Evolutionary conservation across 1,284 basidiomycete species (phyloP).

Genomic region (Trichosporon sp.): DNA sequence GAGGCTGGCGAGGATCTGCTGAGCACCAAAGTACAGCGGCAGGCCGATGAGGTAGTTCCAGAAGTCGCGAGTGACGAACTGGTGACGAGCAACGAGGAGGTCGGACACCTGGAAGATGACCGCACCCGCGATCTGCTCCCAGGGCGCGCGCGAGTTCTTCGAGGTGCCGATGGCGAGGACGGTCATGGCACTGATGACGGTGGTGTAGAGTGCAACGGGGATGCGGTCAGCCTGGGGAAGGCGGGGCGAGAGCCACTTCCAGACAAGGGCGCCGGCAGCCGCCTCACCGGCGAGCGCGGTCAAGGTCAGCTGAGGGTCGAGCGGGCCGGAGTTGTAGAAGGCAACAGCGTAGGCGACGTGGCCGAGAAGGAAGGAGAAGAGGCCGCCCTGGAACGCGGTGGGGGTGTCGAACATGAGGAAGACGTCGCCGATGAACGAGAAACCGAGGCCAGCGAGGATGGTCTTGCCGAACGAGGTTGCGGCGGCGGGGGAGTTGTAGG

Average conservation of each 20-base stretch:
- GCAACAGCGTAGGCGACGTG: constrained; percentile 17
- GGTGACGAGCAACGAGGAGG: constrained; percentile 18
- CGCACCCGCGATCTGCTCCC: constrained; percentile 17
- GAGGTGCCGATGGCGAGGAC: constrained; percentile 11
- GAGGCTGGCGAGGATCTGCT: constrained; percentile 17
- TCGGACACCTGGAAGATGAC: constrained; percentile 18
- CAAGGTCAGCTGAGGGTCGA: neutral
- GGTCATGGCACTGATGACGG: constrained; percentile 13
- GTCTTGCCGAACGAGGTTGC: neutral
- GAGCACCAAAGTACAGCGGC: constrained; percentile 17
- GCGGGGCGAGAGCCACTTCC: constrained; percentile 16
- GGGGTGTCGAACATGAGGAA: constrained; percentile 12
- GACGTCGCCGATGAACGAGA: constrained; percentile 17
- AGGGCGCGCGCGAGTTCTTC: neutral
- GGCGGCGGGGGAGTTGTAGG: neutral
- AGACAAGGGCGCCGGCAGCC: neutral
- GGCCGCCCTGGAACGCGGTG: constrained; percentile 14
- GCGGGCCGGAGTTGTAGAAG: constrained; percentile 8
- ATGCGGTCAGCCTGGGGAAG: constrained; percentile 10
- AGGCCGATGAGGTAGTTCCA: constrained; percentile 14
- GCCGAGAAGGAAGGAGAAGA: constrained; percentile 21
- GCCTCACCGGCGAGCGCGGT: neutral
- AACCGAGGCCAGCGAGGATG: constrained; percentile 11
- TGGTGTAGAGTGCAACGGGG: constrained; percentile 15
- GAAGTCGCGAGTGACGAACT: constrained; percentile 13